Base-by-base conservation (phyloP, 202 grass and related monocot species). In the Thinopyrum obtusiflorum region DNA sequence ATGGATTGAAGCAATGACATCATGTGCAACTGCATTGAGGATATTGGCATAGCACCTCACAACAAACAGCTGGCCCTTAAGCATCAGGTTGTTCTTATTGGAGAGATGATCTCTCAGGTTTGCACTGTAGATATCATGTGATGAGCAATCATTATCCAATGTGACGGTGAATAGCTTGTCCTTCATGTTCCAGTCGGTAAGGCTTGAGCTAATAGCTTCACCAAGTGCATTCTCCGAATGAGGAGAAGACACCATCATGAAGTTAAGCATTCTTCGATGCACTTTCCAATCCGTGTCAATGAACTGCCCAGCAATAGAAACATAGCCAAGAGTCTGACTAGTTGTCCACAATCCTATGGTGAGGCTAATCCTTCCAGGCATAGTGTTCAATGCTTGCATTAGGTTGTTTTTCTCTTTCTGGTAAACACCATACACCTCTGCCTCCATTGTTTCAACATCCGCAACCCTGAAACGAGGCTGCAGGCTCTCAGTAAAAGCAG, bases 61-160 rank as follows among this genome's bases (percentile, higher is more conserved):
- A 65, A 98, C 96, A 90, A 95, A 98, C 28, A 95, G 79, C 77
- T 98, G 96, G 49, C 96, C 96, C 80, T 91, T 98, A 66, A 95
- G 86, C 93, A 94, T 92, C 37, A 98, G 88, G 26, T 88, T 94
- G 80, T 94, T 88, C 86, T 98, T 98, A 60, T 89, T 98, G 76
- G 91, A 98, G 44, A 95, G 93, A 83, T 94, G 88, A 17, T 98
- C 91, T 77, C 91, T 88, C 37, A 98, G 86, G 67, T 98, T 98
- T 81, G 95, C 95, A 93, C 95, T 98, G 84, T 98, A 98, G 64
- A 98, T 98, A 82, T 98, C 95, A 82, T 98, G 95, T 25, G 95
- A 98, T 29, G 95, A 98, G 86, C 86, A 95, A 66, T 98, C 89
- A 17, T 95, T 98, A 86, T 98, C 95, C 61, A 98, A 79, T 46